Evolutionary conservation across 2,329 filamentous ascomycete species (phyloP).

Genomic region (Beauveria scarabaeidicola): DNA sequence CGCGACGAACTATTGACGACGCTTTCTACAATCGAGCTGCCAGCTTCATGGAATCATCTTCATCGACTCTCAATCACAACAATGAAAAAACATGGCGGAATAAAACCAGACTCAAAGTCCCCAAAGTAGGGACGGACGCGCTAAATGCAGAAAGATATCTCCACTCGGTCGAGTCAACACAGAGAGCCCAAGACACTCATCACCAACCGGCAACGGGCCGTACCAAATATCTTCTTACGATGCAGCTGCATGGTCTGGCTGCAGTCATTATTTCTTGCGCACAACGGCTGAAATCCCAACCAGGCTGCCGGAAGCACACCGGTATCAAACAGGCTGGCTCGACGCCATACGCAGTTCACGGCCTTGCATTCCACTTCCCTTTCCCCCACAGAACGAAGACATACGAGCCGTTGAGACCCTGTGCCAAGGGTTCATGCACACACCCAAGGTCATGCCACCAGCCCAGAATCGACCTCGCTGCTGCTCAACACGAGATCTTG

Average conservation of each 20-base stretch:
- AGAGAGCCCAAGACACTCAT: neutral
- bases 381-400: neutral
- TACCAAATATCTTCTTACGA: neutral
- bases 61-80: neutral
- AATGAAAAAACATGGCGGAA: neutral
- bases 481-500: slow-evolving; percentile 10
- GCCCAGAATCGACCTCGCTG: neutral
- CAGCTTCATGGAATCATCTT: neutral
- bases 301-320: neutral
- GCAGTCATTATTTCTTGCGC: neutral
- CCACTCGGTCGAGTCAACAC: neutral
- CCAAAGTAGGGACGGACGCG: neutral
- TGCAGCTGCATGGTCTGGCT: neutral
- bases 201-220: neutral
- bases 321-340: neutral
- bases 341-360: no score
- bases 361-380: neutral
- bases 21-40: neutral
- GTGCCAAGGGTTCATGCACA: neutral
- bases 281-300: neutral
- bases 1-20: neutral
- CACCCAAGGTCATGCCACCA: slow-evolving; percentile 3
- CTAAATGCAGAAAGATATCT: neutral
- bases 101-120: no score
- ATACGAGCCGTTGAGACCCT: neutral